Evolutionary conservation across 352 stramenopile species (phyloP).

Genomic region (Elongisporangium undulatum): DNA sequence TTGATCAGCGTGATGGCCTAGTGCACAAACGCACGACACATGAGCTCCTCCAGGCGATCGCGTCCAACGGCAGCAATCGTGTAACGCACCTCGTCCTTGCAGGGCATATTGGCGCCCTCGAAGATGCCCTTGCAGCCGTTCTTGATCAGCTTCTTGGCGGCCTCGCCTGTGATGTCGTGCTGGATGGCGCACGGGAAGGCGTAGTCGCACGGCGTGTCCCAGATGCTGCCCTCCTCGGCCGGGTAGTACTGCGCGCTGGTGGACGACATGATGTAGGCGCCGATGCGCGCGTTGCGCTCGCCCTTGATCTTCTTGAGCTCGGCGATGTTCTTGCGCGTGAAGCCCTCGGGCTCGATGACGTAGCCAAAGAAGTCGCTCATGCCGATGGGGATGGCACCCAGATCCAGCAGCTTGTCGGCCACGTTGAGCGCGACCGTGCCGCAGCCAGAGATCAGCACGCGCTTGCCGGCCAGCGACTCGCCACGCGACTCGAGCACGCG

Average conservation of each 20-base stretch:
- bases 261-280: conserved; percentile 88
- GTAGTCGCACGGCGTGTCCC: conserved; percentile 93
- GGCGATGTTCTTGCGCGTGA: conserved; percentile 61
- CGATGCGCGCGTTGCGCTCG: conserved; percentile 74
- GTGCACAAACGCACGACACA: neutral
- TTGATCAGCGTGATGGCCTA: conserved; percentile 77
- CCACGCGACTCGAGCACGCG: conserved; percentile 89
- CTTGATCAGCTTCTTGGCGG: conserved; percentile 71
- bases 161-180: conserved; percentile 88
- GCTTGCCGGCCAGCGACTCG: conserved; percentile 94
- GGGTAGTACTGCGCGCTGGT: conserved; percentile 86
- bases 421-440: conserved; percentile 94
- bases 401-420: conserved; percentile 93
- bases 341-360: conserved; percentile 93
- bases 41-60: neutral
- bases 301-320: conserved; percentile 81
- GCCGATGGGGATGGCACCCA: conserved; percentile 95
- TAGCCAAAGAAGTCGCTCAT: conserved; percentile 95
- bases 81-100: conserved; percentile 47
- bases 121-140: conserved; percentile 89
- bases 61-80: neutral
- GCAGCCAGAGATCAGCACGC: conserved; percentile 94
- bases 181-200: conserved; percentile 95
- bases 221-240: conserved; percentile 70
- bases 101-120: conserved; percentile 83